Percentiles rank a stretch among this genome's conserved stretches.
These are phyloP conservation scores for Trypanosoma theileri DNA, from an alignment of 208 protist species.

Conservation along the genomic window DNA sequence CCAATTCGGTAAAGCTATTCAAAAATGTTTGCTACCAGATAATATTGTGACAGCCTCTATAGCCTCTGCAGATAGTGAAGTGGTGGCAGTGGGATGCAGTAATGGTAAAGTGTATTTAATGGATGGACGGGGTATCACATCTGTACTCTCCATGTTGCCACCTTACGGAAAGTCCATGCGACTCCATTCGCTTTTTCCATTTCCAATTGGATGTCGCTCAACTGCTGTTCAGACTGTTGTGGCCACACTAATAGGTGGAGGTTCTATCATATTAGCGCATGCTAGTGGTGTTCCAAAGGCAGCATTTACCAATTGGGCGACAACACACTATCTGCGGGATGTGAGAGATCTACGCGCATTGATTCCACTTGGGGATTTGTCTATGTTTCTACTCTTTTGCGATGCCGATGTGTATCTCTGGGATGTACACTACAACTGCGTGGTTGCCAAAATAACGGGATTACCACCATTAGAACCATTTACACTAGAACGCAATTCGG, in stretches of 20 bases:
- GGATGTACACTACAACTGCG: slow-evolving; percentile 27
- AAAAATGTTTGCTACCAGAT: slow-evolving; percentile 18
- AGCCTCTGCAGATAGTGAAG: slow-evolving; percentile 6
- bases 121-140: slow-evolving; percentile 20
- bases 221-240: slow-evolving; percentile 2
- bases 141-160: slow-evolving; percentile 4
- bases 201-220: background rate
- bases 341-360: slow-evolving; percentile 9
- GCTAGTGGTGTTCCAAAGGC: slow-evolving; percentile 1
- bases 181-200: background rate
- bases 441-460: slow-evolving; percentile 13
- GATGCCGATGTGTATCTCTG: slow-evolving; percentile 22
- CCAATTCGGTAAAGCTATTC: background rate
- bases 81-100: slow-evolving; percentile 17
- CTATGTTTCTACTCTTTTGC: slow-evolving; percentile 22
- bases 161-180: background rate
- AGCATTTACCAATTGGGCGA: slow-evolving; percentile 7
- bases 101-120: slow-evolving; percentile 23
- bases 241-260: background rate
- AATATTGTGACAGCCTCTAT: slow-evolving; percentile 12
- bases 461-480: slow-evolving; percentile 22
- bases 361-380: slow-evolving; percentile 19
- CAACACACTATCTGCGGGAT: slow-evolving; percentile 10
- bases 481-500: background rate
- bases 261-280: slow-evolving; percentile 10